Conservation (phyloP, 2,329 filamentous ascomycete species). For the Metarhizium sp. region DNA sequence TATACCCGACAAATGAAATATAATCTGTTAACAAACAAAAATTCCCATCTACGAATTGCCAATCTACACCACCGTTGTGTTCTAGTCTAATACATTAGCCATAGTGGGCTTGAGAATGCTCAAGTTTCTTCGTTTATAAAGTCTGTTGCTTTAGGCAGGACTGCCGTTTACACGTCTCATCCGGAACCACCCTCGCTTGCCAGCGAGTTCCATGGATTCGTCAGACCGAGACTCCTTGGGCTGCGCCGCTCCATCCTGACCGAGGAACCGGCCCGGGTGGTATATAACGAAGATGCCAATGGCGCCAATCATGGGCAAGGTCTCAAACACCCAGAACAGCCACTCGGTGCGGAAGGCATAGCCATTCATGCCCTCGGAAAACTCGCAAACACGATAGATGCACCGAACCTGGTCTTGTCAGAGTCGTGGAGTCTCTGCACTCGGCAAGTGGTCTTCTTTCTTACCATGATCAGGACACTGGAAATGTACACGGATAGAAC, state of each 20-base stretch:
- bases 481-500: constrained; percentile 33
- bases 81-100: neutral
- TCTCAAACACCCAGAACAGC: constrained; percentile 43
- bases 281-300: constrained; percentile 39
- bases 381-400: constrained; percentile 44
- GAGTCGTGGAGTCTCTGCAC: neutral
- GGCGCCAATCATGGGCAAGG: constrained; percentile 36
- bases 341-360: constrained; percentile 43
- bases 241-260: constrained; percentile 6
- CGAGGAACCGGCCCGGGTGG: constrained; percentile 34
- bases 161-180: neutral
- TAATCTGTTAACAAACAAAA: too few species aligned
- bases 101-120: too few species aligned
- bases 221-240: constrained; percentile 1
- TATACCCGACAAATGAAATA: too few species aligned
- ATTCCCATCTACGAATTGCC: too few species aligned
- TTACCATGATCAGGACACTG: constrained; percentile 34
- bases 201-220: constrained; percentile 8
- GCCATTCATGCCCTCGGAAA: constrained; percentile 38
- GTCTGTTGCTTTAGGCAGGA: neutral
- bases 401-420: constrained; percentile 31
- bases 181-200: neutral
- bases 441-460: constrained; percentile 5
- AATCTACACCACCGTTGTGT: too few species aligned
- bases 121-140: neutral